Base-by-base conservation (phyloP, 75 land plant species). In the Picea glauca region DNA sequence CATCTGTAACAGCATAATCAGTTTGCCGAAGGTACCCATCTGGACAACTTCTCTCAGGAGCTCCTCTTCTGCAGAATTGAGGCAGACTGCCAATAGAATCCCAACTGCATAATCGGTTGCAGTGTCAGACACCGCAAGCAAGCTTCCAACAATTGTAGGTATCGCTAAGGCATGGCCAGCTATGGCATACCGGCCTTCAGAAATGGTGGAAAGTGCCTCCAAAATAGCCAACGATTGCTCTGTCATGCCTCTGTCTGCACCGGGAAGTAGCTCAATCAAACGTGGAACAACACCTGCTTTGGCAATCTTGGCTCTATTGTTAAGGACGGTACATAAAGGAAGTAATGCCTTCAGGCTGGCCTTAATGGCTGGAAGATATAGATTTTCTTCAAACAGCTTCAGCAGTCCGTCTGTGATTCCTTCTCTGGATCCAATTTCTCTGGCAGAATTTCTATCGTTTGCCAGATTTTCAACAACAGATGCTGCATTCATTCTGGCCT, bases 1-100 rank as follows among this genome's bases (percentile, higher is more conserved):
- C 60, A 81, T 72, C 43, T 88, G 90, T 11, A 88, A 78, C 46
- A 91, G 79, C 82, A 86, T 57, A 54, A 87, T 81, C 23, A 90
- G 81, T 73, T 84, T 84, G 20, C 76, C 50, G 1, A 88, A 87
- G 6, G 82, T 81, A 1, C 88, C 86, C 59, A 86, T 88, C 60
- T 74, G 65, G 74, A 85, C 23, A 84, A 85, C 85, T 74, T 84
- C 87, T 57, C 58, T n/a, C 5, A 83, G 30, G 58, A 84, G 75
- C 75, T 58, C 67, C 18, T 58, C 32, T 0, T 77, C 68, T 35
- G 38, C 38, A 35, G 38, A 35, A 35, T 1, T 35, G 57, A 40
- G 75, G 58, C 79, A 50, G 5, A 85, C 60, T 72, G 46, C 33
- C 15, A 54, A 77, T 3, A 88, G 23, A 1, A 83, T 80, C 58